Evolutionary conservation across 75 land plant species (phyloP).

Genomic region (Adiantum capillusveneris): DNA sequence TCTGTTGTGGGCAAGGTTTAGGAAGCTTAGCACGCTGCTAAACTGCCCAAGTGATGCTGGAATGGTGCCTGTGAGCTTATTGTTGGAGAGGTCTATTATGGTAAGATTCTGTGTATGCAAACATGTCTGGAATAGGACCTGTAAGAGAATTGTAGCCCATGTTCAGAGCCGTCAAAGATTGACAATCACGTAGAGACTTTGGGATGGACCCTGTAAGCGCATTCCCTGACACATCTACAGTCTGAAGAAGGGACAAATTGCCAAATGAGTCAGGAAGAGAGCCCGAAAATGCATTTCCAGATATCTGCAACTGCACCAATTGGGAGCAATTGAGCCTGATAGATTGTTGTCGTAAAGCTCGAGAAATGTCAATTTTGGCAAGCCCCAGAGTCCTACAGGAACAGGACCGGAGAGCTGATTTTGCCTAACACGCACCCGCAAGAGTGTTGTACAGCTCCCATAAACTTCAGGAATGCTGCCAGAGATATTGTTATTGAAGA

Average conservation of each 20-base stretch:
- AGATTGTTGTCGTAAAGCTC: constrained; percentile 42
- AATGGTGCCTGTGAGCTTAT: constrained; percentile 49
- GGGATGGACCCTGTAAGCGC: constrained; percentile 47
- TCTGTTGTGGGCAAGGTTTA: constrained; percentile 54
- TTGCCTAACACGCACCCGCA: constrained; percentile 44
- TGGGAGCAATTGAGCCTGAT: constrained; percentile 43
- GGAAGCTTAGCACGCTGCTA: constrained; percentile 26
- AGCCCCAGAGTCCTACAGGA: constrained; percentile 62
- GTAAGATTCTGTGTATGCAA: constrained; percentile 34
- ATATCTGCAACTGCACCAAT: constrained; percentile 25
- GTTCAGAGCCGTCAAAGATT: constrained; percentile 24
- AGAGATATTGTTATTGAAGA: constrained; percentile 59
- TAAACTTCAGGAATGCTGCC: constrained; percentile 69
- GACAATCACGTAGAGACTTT: constrained; percentile 26
- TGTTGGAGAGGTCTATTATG: constrained; percentile 35
- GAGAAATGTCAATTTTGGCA: constrained; percentile 42
- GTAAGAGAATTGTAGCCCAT: constrained; percentile 41
- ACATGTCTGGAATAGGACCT: constrained; percentile 43
- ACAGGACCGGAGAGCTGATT: constrained; percentile 60
- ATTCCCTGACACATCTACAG: constrained; percentile 35
- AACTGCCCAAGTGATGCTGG: constrained; percentile 50
- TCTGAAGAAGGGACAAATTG: constrained; percentile 18
- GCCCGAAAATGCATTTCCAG: constrained; percentile 43
- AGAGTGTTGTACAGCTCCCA: constrained; percentile 47
- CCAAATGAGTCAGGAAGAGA: constrained; percentile 45